Base-by-base conservation (phyloP, 495 filamentous ascomycete species). In the Bombardia bombarda region DNA sequence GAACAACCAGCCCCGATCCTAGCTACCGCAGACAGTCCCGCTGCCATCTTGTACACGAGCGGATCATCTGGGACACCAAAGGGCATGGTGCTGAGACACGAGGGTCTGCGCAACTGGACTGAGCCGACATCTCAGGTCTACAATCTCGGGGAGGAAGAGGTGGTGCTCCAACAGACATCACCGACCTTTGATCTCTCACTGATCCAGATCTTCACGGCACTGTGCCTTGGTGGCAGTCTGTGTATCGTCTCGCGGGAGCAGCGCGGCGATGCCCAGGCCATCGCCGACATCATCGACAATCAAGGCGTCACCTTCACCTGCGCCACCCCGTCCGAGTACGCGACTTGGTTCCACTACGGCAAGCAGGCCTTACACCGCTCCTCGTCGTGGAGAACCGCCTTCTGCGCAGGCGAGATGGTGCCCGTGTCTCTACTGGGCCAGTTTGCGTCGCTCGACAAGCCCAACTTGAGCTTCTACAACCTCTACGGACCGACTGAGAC, bases 401-500 rank as follows among this genome's bases (percentile, higher is more conserved):
- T 60, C 10, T 19, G 35, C 1, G 50, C 42, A 4, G 65, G 65
- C 3, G 65, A 68, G 41, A 24, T 37, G 2, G 7, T 52, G 4
- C 31, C 33, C 0, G 22, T 38, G 5, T 9, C 34, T 1, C 25
- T 63, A 1, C 9, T 55, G 4, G 14, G 30, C 2, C 21, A 46
- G 9, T 58, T 65, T 25, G 13, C 10, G 2, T 3, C 14, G 1
- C 42, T 63, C 5, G 24, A n/a, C 7, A 44, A 42, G 17, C 7
- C 19, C 0, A 24, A 55, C 7, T 37, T 68, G 1, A 25, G 42
- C 1, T n/a, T 68, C 1, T 50, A 46, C 42, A 50, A 66, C 38
- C 31, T 35, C n/a, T 68, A 66, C 26, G 65, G 65, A 0, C 62
- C 62, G 0, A 52, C 62, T 0, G 65, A 68, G 0, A 47, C 43